These are phyloP conservation scores for Podospora bellae-mahoneyi DNA, from an alignment of 495 filamentous ascomycete species.

Conservation along the genomic window DNA sequence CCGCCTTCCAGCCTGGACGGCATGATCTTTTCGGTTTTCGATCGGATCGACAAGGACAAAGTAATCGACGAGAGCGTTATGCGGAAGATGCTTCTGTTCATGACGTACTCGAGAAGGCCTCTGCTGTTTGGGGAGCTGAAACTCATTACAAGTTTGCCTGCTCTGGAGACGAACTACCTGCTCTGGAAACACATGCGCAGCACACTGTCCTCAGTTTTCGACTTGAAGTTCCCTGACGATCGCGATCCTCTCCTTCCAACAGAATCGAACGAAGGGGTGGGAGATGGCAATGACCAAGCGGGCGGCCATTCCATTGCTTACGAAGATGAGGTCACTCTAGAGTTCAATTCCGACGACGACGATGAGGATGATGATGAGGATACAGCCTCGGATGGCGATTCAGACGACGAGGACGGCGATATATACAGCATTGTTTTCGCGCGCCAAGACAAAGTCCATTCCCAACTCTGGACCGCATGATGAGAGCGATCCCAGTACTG, in stretches of 20 bases:
- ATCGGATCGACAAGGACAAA: constrained; percentile 13
- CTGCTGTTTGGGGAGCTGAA: constrained; percentile 16
- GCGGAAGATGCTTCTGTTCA: constrained; percentile 16
- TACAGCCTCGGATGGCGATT: background rate
- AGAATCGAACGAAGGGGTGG: background rate
- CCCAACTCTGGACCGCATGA: background rate
- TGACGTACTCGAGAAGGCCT: constrained; percentile 16
- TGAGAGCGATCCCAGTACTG: background rate
- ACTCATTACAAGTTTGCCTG: constrained; percentile 12
- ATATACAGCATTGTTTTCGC: background rate
- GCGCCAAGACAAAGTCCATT: too few relatives aligned
- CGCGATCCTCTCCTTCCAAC: constrained; percentile 1
- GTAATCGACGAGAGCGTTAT: constrained; percentile 13
- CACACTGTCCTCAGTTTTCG: constrained; percentile 16
- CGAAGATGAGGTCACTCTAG: background rate
- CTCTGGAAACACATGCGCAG: constrained; percentile 19
- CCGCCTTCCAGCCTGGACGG: constrained; percentile 18
- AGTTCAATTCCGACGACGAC: background rate
- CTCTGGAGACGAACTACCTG: constrained; percentile 10
- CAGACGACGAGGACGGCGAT: background rate
- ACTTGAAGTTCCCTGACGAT: constrained; percentile 17
- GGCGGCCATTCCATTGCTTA: background rate
- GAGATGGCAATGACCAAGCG: background rate
- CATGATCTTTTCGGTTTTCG: constrained; percentile 22
- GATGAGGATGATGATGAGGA: background rate